phyloP scores from a whole-genome alignment of 2,329 filamentous ascomycete species.

The Diaporthe eres region DNA sequence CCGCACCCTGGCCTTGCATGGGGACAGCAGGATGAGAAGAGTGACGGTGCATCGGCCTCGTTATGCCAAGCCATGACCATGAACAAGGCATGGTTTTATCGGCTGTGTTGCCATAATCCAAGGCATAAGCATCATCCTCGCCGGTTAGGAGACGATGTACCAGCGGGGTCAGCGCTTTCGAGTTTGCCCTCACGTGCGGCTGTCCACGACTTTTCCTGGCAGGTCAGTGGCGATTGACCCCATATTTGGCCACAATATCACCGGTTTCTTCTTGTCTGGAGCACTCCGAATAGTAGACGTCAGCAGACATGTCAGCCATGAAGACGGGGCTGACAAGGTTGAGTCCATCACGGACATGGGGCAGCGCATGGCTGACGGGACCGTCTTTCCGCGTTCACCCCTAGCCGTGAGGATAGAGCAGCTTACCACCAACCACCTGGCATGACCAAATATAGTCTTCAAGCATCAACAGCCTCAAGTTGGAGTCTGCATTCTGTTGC shows the following conservation, averaged over 20 bases:
- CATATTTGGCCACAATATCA: neutral
- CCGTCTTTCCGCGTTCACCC: neutral
- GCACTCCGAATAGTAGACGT: neutral
- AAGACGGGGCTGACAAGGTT: neutral
- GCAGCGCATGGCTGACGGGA: neutral
- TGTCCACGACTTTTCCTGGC: neutral
- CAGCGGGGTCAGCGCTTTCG: neutral
- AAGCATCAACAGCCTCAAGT: neutral
- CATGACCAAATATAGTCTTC: neutral
- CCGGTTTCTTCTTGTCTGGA: neutral
- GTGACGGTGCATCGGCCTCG: neutral
- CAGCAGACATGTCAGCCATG: constrained; percentile 19
- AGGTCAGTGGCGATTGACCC: neutral
- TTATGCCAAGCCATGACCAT: constrained; percentile 17
- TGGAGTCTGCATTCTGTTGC: neutral
- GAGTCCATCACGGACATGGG: neutral
- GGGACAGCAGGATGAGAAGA: neutral
- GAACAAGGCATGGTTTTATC: constrained; percentile 9
- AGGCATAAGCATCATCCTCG: neutral
- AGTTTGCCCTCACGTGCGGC: constrained; percentile 1
- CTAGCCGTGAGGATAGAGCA: neutral
- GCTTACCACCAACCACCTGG: neutral
- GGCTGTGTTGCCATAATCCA: neutral
- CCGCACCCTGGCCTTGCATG: neutral
- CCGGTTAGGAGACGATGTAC: neutral